A percentile compares a stretch with the other conserved stretches of the same genome.
These are phyloP conservation scores for Tetrapisispora fleetii DNA, from an alignment of 805 yeast genomes.

Conservation along the genomic window DNA sequence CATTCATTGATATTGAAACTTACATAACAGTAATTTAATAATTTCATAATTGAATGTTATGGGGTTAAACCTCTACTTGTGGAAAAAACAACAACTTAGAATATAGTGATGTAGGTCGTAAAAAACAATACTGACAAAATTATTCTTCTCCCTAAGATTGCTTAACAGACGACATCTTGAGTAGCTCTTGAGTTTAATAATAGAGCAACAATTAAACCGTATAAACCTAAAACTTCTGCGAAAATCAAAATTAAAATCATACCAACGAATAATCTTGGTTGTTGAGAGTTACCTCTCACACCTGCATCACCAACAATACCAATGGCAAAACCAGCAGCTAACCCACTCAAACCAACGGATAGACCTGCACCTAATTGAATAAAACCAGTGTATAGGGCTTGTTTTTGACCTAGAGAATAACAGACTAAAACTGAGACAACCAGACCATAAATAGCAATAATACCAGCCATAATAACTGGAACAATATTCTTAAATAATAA, in stretches of 20 bases:
- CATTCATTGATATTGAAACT: too few relatives aligned
- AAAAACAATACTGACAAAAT: too few relatives aligned
- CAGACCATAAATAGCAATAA: constrained; percentile 94
- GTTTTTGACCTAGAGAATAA: constrained; percentile 77
- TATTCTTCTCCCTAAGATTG: neutral
- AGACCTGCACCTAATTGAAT: constrained; percentile 97
- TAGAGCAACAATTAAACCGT: constrained; percentile 96
- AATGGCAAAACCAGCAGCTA: constrained; percentile 98
- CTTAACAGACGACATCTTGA: constrained; percentile 77
- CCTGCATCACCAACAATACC: constrained; percentile 99
- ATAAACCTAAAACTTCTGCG: constrained; percentile 97
- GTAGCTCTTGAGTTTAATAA: constrained; percentile 96
- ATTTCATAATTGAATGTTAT: too few relatives aligned
- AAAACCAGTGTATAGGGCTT: constrained; percentile 93
- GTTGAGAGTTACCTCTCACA: constrained; percentile 97
- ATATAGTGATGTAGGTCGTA: too few relatives aligned
- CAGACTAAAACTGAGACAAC: constrained; percentile 94
- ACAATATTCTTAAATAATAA: constrained; percentile 85
- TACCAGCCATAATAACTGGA: constrained; percentile 99
- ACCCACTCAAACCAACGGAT: constrained; percentile 92
- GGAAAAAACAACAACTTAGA: too few relatives aligned
- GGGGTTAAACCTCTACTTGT: neutral
- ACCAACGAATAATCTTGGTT: constrained; percentile 96
- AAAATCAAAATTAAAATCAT: constrained; percentile 97
- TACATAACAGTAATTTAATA: too few relatives aligned